Evolutionary conservation across 2,329 filamentous ascomycete species (phyloP).

Genomic region (Colletotrichum kahawae): DNA sequence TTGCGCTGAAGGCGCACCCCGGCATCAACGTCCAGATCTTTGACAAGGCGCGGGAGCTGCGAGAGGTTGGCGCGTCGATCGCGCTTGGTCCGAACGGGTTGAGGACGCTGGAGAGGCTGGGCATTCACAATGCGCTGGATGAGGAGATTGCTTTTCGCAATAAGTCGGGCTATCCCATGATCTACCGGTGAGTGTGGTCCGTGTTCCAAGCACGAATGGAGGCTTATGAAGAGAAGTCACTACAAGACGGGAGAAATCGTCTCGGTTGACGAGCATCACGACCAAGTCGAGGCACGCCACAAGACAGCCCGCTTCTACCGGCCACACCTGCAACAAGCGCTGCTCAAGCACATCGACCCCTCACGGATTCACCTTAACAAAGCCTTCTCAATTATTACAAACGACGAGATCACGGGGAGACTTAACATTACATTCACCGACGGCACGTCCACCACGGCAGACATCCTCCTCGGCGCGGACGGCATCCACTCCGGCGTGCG

Average conservation of each 20-base stretch:
- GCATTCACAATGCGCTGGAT: slow-evolving; percentile 49
- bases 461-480: slow-evolving; percentile 57
- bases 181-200: slow-evolving; percentile 40
- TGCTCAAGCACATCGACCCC: slow-evolving; percentile 48
- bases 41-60: slow-evolving; percentile 50
- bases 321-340: slow-evolving; percentile 53
- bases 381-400: slow-evolving; percentile 39
- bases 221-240: slow-evolving; percentile 30
- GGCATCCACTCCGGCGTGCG: slow-evolving; percentile 55
- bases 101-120: slow-evolving; percentile 54
- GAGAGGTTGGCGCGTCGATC: slow-evolving; percentile 53
- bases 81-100: slow-evolving; percentile 59
- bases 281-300: slow-evolving; percentile 40
- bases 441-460: slow-evolving; percentile 44
- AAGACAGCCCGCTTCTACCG: slow-evolving; percentile 51
- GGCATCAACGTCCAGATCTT: slow-evolving; percentile 53
- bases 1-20: slow-evolving; percentile 46
- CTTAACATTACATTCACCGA: slow-evolving; percentile 52
- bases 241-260: slow-evolving; percentile 49
- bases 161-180: slow-evolving; percentile 46
- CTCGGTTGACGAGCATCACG: slow-evolving; percentile 45
- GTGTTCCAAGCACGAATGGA: accelerated
- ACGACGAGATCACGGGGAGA: slow-evolving; percentile 28
- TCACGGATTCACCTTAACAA: slow-evolving; percentile 48
- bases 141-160: slow-evolving; percentile 45